These are phyloP conservation scores for Chlorella sorokiniana DNA, from an alignment of 139 green algal species.

Conservation along the genomic window DNA sequence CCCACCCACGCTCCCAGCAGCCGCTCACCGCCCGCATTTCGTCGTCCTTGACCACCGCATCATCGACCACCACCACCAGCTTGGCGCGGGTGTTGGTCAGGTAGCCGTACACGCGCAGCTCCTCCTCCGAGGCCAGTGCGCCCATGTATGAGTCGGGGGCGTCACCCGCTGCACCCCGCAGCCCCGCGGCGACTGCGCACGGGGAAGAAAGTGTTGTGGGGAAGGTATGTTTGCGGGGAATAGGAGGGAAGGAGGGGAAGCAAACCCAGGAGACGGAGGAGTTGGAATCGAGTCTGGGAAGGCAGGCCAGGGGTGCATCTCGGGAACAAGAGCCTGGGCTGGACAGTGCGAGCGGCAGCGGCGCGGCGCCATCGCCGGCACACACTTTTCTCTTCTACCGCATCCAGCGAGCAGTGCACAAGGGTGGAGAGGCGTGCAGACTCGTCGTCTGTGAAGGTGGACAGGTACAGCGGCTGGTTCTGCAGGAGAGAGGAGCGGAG, in stretches of 20 bases:
- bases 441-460: slow-evolving; percentile 65
- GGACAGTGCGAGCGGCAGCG: no score
- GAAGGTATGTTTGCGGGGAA: no score
- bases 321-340: not conserved
- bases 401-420: slow-evolving; percentile 84
- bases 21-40: slow-evolving; percentile 56
- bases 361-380: no score
- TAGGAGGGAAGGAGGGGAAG: no score
- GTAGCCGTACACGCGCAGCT: slow-evolving; percentile 80
- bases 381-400: slow-evolving; percentile 83
- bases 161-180: slow-evolving; percentile 30
- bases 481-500: slow-evolving; percentile 32
- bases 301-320: slow-evolving; percentile 3
- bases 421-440: slow-evolving; percentile 86
- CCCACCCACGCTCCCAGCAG: not conserved
- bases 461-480: slow-evolving; percentile 85
- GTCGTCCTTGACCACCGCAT: slow-evolving; percentile 61
- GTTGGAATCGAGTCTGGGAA: no score
- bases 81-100: slow-evolving; percentile 15
- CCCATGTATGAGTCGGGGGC: slow-evolving; percentile 77
- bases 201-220: no score
- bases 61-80: slow-evolving; percentile 64
- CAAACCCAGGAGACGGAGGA: no score
- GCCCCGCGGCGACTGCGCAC: slow-evolving; percentile 18
- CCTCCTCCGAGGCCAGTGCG: slow-evolving; percentile 83